Evolutionary conservation across 1,284 basidiomycete genomes (phyloP).

Genomic region (Fomitopsis betulina): DNA sequence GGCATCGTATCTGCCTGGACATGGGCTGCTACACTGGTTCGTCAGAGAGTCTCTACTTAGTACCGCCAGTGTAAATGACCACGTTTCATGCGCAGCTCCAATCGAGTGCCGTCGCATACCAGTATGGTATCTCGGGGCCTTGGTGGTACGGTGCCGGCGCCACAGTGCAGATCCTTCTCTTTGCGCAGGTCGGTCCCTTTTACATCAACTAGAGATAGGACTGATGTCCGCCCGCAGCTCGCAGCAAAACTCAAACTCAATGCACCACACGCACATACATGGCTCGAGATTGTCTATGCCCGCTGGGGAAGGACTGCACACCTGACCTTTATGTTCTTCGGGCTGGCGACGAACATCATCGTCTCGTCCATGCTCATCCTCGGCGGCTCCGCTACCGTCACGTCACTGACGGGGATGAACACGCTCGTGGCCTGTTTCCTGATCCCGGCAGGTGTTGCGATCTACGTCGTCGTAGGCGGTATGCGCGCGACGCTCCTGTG

Average conservation of each 20-base stretch:
- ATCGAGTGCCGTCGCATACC: constrained; percentile 80
- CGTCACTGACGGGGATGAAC: constrained; percentile 49
- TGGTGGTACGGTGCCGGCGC: constrained; percentile 46
- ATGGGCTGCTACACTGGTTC: constrained; percentile 71
- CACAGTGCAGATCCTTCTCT: constrained; percentile 51
- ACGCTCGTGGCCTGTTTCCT: constrained; percentile 62
- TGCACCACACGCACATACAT: constrained; percentile 56
- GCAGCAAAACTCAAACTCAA: constrained; percentile 58
- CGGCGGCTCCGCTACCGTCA: constrained; percentile 62
- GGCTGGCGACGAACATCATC: constrained; percentile 56
- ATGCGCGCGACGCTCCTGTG: constrained; percentile 43
- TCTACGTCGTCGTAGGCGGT: constrained; percentile 52
- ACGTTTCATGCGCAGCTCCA: constrained; percentile 44
- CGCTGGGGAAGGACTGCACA: constrained; percentile 57
- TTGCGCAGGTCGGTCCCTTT: constrained; percentile 29
- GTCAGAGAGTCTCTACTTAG: constrained; percentile 20
- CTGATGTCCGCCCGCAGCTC: constrained; percentile 22
- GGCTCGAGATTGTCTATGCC: constrained; percentile 59
- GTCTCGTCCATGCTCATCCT: constrained; percentile 58
- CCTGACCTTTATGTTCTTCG: constrained; percentile 65
- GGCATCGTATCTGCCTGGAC: constrained; percentile 89
- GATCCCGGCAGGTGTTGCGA: constrained; percentile 50
- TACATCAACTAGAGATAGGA: not conserved
- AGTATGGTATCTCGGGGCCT: constrained; percentile 64
- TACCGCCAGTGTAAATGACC: not conserved